A percentile compares a stretch with the other conserved stretches of the same genome.
Evolutionary conservation across 192 early-diverging fungal genomes (phyloP).

Genomic region (Podila verticillata): DNA sequence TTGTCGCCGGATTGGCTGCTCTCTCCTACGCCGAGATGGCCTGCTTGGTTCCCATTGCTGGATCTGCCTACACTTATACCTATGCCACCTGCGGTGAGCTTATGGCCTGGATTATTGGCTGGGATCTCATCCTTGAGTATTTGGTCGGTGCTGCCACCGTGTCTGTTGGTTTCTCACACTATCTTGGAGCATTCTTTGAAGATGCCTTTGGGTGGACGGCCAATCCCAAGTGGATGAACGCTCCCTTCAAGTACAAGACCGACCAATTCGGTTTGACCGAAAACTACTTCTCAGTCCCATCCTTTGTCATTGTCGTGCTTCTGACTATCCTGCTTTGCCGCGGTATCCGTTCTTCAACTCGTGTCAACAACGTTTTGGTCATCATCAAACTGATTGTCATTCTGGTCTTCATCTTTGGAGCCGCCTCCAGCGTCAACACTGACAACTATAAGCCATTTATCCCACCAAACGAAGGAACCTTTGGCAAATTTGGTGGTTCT

Average conservation of each 20-base stretch:
- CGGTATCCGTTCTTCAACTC: constrained; percentile 79
- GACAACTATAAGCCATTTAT: constrained; percentile 85
- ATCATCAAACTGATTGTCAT: constrained; percentile 78
- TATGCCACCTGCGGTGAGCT: constrained; percentile 91
- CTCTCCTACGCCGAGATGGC: constrained; percentile 90
- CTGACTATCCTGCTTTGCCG: constrained; percentile 73
- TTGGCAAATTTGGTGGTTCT: constrained; percentile 68
- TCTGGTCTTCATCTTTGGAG: constrained; percentile 84
- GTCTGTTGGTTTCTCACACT: constrained; percentile 83
- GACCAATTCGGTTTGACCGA: constrained; percentile 34
- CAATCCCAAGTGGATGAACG: constrained; percentile 62
- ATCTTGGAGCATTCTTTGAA: constrained; percentile 74
- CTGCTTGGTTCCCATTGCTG: constrained; percentile 84
- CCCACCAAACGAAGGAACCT: constrained; percentile 66
- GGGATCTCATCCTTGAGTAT: constrained; percentile 92
- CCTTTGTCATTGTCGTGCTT: constrained; percentile 70
- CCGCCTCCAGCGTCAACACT: constrained; percentile 70
- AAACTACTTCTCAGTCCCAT: constrained; percentile 78
- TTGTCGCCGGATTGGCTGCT: constrained; percentile 79
- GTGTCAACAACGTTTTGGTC: constrained; percentile 78
- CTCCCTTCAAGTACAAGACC: constrained; percentile 71
- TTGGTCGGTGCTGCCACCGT: constrained; percentile 86
- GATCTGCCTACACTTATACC: constrained; percentile 87
- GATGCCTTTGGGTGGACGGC: constrained; percentile 68
- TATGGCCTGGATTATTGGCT: constrained; percentile 90